Conservation (phyloP, 2,329 filamentous ascomycete species). For the Hypomyces rosellus region DNA sequence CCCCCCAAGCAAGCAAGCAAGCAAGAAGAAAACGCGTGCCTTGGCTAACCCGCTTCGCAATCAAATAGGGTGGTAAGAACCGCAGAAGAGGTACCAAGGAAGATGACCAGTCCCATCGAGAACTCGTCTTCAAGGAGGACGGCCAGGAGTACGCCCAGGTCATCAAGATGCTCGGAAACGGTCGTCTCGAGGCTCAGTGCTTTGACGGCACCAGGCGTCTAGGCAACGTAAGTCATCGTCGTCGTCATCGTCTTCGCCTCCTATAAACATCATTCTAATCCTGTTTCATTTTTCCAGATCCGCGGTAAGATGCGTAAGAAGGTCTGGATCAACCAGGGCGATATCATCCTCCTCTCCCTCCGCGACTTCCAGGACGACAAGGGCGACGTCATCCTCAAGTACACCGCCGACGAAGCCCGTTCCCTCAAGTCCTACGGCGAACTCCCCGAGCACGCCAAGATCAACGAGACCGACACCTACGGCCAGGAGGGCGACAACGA, state of each 20-base stretch:
- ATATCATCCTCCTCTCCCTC: constrained; percentile 83
- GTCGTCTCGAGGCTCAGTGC: constrained; percentile 84
- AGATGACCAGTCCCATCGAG: constrained; percentile 98
- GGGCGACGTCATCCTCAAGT: constrained; percentile 95
- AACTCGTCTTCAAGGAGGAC: constrained; percentile 98
- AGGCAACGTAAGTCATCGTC: constrained; percentile 31
- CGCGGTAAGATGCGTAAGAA: constrained; percentile 99
- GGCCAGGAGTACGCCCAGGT: constrained; percentile 61
- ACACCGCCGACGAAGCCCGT: constrained; percentile 91
- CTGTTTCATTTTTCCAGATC: too few species aligned
- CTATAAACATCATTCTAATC: too few species aligned
- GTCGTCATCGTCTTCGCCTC: too few species aligned
- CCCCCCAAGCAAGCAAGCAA: constrained; percentile 3
- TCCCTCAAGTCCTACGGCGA: constrained; percentile 96
- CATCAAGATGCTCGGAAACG: constrained; percentile 93
- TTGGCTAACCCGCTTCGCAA: constrained; percentile 1
- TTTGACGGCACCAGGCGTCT: constrained; percentile 68
- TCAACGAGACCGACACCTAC: constrained; percentile 98
- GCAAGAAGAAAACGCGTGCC: too few species aligned
- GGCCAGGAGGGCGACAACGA: constrained; percentile 89
- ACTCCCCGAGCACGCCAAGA: constrained; percentile 95
- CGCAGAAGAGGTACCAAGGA: constrained; percentile 97
- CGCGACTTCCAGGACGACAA: constrained; percentile 94
- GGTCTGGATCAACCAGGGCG: constrained; percentile 99
- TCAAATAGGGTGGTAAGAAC: constrained; percentile 87